These are phyloP conservation scores for Solanum clarkiae DNA, from an alignment of 257 asterid genomes.

Conservation along the genomic window DNA sequence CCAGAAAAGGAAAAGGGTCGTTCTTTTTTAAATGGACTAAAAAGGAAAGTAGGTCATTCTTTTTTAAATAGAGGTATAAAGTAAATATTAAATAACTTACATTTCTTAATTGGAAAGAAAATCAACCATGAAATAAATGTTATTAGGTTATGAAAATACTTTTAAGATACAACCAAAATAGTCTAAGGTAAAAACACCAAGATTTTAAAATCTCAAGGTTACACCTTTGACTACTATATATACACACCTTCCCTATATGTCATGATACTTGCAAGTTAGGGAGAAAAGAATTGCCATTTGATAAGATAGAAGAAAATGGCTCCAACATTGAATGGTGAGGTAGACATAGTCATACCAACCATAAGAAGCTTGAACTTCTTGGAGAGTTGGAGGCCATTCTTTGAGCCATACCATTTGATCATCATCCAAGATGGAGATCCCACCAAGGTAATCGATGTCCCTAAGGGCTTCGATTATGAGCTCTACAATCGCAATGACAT, in stretches of 20 bases:
- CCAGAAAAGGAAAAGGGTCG: too few relatives aligned
- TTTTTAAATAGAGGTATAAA: background rate
- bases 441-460: conserved; percentile 17
- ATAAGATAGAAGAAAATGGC: background rate
- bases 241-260: background rate
- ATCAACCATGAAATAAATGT: background rate
- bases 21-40: too few relatives aligned
- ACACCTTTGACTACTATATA: background rate
- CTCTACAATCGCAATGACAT: conserved; percentile 29
- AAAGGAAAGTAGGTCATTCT: too few relatives aligned
- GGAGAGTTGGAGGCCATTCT: conserved; percentile 33
- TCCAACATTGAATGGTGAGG: conserved; percentile 20
- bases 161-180: background rate
- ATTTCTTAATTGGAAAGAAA: background rate
- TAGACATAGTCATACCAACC: conserved; percentile 36
- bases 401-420: conserved; percentile 32
- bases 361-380: conserved; percentile 27
- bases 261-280: background rate
- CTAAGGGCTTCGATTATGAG: conserved; percentile 31
- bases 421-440: conserved; percentile 38
- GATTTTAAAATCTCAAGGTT: background rate
- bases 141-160: background rate
- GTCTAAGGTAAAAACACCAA: background rate
- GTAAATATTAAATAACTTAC: background rate
- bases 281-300: background rate